Conservation (phyloP, 2,329 filamentous ascomycete genomes). For the Talaromyces sp. region DNA sequence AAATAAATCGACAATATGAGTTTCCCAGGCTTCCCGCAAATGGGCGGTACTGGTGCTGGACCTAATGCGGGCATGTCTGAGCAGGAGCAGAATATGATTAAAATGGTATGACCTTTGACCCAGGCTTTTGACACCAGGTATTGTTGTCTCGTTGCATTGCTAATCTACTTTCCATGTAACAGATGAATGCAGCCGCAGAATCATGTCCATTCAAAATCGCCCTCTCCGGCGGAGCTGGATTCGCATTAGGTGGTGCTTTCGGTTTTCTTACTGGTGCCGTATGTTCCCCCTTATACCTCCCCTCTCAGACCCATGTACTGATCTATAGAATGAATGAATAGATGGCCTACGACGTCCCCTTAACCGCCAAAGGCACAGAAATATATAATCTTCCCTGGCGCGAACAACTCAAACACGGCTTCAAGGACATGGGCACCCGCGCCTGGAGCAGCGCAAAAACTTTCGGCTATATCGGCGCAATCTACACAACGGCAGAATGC, state of each 20-base stretch:
- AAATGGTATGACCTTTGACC: slow-evolving; percentile 35
- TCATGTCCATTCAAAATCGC: slow-evolving; percentile 85
- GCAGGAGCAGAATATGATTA: slow-evolving; percentile 49
- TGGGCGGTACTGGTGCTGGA: slow-evolving; percentile 29
- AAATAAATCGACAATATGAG: slow-evolving; percentile 28
- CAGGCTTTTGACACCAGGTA: too few species aligned
- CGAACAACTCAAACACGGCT: slow-evolving; percentile 78
- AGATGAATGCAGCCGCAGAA: slow-evolving; percentile 86
- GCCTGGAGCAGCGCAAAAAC: slow-evolving; percentile 85
- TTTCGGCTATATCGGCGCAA: slow-evolving; percentile 87
- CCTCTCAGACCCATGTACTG: background rate
- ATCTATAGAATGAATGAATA: slow-evolving; percentile 34
- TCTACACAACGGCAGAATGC: slow-evolving; percentile 92
- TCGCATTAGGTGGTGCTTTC: slow-evolving; percentile 88
- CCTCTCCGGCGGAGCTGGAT: slow-evolving; percentile 89
- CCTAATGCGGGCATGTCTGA: slow-evolving; percentile 38
- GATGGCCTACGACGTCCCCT: slow-evolving; percentile 98
- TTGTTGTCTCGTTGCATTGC: background rate
- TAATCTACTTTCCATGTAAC: slow-evolving; percentile 1
- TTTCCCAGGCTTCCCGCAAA: slow-evolving; percentile 33
- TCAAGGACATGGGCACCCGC: slow-evolving; percentile 90
- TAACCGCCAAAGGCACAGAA: slow-evolving; percentile 57
- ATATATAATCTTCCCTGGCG: slow-evolving; percentile 68
- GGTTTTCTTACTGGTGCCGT: slow-evolving; percentile 98
- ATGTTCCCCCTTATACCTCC: slow-evolving; percentile 39